Evolutionary conservation across 352 stramenopile genomes (phyloP).

Genomic region (Halophytophthora batemanensis): DNA sequence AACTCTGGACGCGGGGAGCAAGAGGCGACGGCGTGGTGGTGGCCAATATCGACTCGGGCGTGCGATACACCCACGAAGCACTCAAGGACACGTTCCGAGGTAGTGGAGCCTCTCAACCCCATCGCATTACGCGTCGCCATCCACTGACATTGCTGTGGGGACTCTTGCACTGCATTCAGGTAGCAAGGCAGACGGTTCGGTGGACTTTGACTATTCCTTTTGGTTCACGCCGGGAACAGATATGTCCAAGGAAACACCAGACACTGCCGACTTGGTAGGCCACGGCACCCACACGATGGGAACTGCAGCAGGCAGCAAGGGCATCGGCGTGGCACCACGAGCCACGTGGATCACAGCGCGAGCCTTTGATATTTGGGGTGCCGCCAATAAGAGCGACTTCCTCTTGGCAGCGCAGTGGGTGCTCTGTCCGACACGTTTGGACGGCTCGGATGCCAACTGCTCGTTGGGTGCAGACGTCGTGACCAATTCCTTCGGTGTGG

Average conservation of each 20-base stretch:
- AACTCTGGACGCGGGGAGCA: conserved; percentile 39
- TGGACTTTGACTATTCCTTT: conserved; percentile 68
- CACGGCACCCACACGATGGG: conserved; percentile 74
- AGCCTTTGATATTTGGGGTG: conserved; percentile 58
- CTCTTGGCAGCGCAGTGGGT: conserved; percentile 65
- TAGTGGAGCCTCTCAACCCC: conserved; percentile 1
- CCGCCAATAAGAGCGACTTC: conserved; percentile 68
- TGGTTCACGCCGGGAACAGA: conserved; percentile 58
- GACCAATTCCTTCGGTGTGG: conserved; percentile 64
- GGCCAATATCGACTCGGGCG: conserved; percentile 69
- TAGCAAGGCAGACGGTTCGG: conserved; percentile 19
- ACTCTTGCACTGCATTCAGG: conserved; percentile 11
- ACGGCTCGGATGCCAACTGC: conserved; percentile 46
- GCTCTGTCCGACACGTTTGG: conserved; percentile 52
- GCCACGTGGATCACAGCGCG: conserved; percentile 69
- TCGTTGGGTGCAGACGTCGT: conserved; percentile 59
- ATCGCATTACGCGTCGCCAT: neutral
- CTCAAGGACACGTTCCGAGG: conserved; percentile 47
- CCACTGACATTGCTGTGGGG: neutral
- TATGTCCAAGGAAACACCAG: conserved; percentile 48
- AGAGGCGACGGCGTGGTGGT: conserved; percentile 47
- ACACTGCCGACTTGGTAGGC: conserved; percentile 64
- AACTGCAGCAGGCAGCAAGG: conserved; percentile 44
- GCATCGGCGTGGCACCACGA: conserved; percentile 54
- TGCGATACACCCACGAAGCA: conserved; percentile 65